Evolutionary conservation across 495 filamentous ascomycete species (phyloP).

Genomic region (Trypethelium eluteriae): DNA sequence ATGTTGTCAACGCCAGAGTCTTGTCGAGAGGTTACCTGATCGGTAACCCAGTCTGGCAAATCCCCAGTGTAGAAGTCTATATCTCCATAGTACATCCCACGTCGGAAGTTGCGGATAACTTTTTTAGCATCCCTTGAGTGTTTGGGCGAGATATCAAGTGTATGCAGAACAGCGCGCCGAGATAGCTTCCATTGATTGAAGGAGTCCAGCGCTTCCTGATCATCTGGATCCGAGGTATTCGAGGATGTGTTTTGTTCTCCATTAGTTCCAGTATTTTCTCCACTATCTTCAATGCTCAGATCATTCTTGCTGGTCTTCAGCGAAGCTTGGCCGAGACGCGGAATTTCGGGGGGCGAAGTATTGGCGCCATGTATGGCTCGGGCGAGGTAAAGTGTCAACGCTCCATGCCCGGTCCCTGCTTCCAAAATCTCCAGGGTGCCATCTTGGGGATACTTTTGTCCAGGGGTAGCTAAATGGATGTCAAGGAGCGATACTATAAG

Average conservation of each 20-base stretch:
- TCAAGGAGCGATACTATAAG: slow-evolving; percentile 68
- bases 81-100: slow-evolving; percentile 57
- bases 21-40: slow-evolving; percentile 34
- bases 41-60: slow-evolving; percentile 53
- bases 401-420: slow-evolving; percentile 73
- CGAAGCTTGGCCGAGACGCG: slow-evolving; percentile 11
- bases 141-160: slow-evolving; percentile 53
- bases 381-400: slow-evolving; percentile 63
- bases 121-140: slow-evolving; percentile 54
- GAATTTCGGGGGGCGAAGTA: slow-evolving; percentile 28
- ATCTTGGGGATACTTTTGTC: slow-evolving; percentile 23
- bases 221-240: background rate
- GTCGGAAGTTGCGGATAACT: slow-evolving; percentile 56
- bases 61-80: slow-evolving; percentile 66
- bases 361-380: slow-evolving; percentile 72
- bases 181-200: slow-evolving; percentile 40
- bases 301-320: slow-evolving; percentile 22
- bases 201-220: background rate
- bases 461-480: slow-evolving; percentile 48
- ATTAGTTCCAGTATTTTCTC: slow-evolving; percentile 13
- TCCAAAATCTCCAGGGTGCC: slow-evolving; percentile 62
- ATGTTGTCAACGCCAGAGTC: background rate
- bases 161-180: slow-evolving; percentile 62
- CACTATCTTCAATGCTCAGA: background rate
- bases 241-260: slow-evolving; percentile 29